These are phyloP conservation scores for Apiospora marii DNA, from an alignment of 2,329 filamentous ascomycete species.

Conservation along the genomic window DNA sequence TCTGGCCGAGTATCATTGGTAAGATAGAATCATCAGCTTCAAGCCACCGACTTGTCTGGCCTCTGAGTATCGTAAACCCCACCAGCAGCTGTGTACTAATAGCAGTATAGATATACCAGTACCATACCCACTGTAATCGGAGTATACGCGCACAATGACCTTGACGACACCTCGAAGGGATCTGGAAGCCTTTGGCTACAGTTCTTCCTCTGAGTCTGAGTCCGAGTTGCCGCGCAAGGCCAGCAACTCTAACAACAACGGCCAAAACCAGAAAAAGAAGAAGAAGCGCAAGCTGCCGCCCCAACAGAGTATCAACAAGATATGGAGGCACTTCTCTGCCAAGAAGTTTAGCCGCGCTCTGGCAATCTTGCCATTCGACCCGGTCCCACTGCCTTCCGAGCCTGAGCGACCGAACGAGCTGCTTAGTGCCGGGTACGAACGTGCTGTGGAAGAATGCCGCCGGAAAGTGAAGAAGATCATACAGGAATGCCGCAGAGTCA, in stretches of 20 bases:
- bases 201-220: conserved; percentile 56
- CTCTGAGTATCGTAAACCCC: background rate
- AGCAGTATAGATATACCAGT: background rate
- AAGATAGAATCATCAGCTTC: background rate
- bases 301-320: conserved; percentile 71
- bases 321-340: conserved; percentile 69
- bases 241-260: conserved; percentile 38
- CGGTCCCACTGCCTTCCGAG: conserved; percentile 59
- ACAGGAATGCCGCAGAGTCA: conserved; percentile 73
- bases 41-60: background rate
- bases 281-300: conserved; percentile 66
- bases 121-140: background rate
- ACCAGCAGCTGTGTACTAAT: background rate
- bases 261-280: conserved; percentile 60
- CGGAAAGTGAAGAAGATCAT: conserved; percentile 69
- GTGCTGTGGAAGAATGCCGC: conserved; percentile 69
- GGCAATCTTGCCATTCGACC: conserved; percentile 70
- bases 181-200: conserved; percentile 50
- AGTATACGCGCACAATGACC: conserved; percentile 19
- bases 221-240: conserved; percentile 50
- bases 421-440: conserved; percentile 66
- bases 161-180: conserved; percentile 32
- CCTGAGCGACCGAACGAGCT: conserved; percentile 66
- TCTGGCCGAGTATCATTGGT: background rate
- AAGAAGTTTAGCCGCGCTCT: conserved; percentile 72